Percentiles rank a stretch among this genome's conserved stretches.
Conservation (phyloP, 2,329 filamentous ascomycete species). For the Claviceps africana region DNA sequence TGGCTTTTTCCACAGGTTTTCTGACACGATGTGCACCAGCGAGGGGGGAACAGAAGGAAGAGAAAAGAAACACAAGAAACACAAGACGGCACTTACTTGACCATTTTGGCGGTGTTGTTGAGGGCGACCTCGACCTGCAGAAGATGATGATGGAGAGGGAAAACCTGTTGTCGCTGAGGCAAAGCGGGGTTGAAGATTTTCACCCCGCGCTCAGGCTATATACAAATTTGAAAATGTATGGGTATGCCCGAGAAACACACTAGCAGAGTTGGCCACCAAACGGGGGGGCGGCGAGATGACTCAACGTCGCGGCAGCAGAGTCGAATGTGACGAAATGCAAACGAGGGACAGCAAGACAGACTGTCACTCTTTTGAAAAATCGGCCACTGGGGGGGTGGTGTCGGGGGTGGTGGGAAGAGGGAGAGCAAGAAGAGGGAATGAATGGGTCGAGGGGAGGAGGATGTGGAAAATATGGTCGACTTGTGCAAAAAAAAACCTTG, state of each 20-base stretch:
- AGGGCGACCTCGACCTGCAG: conserved; percentile 26
- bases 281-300: conserved; percentile 2
- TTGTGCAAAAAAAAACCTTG: conserved; percentile 4
- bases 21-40: too few species aligned
- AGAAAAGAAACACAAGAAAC: too few species aligned
- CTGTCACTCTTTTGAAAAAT: conserved; percentile 24
- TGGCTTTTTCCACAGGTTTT: too few species aligned
- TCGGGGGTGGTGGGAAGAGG: conserved; percentile 10
- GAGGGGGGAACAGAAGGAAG: too few species aligned
- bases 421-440: conserved; percentile 10
- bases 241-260: conserved; percentile 5
- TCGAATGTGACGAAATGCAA: conserved; percentile 15
- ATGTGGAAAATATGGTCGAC: conserved; percentile 7
- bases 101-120: conserved; percentile 87
- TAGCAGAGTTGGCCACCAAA: conserved; percentile 4
- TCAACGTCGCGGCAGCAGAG: conserved; percentile 10
- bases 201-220: conserved; percentile 22
- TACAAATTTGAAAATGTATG: neutral
- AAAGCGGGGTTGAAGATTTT: conserved; percentile 34
- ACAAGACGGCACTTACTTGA: conserved; percentile 66
- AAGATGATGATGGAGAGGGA: conserved; percentile 18
- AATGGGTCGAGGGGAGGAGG: conserved; percentile 8
- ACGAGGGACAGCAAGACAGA: conserved; percentile 28
- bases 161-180: conserved; percentile 13
- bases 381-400: conserved; percentile 20